Percentiles rank a stretch among this genome's conserved stretches.
phyloP scores from a whole-genome alignment of 345 rosid genomes.

The Clausena lansium region DNA sequence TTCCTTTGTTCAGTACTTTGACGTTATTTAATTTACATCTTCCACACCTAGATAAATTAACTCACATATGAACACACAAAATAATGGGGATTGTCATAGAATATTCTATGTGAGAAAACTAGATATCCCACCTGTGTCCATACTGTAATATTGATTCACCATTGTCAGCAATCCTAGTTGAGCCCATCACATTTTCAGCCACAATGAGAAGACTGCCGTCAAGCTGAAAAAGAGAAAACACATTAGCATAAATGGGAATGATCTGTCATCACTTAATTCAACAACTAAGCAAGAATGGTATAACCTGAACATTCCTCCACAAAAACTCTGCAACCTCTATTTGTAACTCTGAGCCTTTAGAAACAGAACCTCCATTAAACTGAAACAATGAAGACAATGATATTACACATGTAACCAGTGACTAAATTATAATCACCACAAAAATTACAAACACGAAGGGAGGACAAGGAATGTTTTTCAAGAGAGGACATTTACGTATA shows the following conservation, averaged over 20 bases:
- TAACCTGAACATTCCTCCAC: constrained; percentile 90
- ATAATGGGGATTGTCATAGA: neutral
- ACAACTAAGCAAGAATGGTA: constrained; percentile 1
- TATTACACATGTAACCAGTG: constrained; percentile 5
- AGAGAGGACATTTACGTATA: neutral
- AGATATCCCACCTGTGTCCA: constrained; percentile 60
- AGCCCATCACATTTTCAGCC: constrained; percentile 78
- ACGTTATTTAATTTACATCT: constrained; percentile 78
- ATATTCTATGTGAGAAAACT: constrained; percentile 4
- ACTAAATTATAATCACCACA: neutral
- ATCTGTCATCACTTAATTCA: constrained; percentile 4
- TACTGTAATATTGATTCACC: constrained; percentile 67
- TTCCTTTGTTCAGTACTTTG: constrained; percentile 68
- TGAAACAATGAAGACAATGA: constrained; percentile 26
- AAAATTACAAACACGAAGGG: neutral
- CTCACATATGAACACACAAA: constrained; percentile 3
- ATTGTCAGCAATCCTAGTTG: constrained; percentile 39
- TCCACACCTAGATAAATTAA: constrained; percentile 63
- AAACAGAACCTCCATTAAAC: constrained; percentile 78
- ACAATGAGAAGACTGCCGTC: constrained; percentile 78
- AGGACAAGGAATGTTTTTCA: neutral
- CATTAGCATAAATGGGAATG: constrained; percentile 18
- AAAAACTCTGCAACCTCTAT: constrained; percentile 84
- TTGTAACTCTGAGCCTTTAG: constrained; percentile 77
- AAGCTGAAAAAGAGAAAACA: constrained; percentile 45